Percentiles rank a stretch among this genome's conserved stretches.
Conservation (phyloP, 805 yeast genomes). For the Scheffersomyces stipitis region DNA sequence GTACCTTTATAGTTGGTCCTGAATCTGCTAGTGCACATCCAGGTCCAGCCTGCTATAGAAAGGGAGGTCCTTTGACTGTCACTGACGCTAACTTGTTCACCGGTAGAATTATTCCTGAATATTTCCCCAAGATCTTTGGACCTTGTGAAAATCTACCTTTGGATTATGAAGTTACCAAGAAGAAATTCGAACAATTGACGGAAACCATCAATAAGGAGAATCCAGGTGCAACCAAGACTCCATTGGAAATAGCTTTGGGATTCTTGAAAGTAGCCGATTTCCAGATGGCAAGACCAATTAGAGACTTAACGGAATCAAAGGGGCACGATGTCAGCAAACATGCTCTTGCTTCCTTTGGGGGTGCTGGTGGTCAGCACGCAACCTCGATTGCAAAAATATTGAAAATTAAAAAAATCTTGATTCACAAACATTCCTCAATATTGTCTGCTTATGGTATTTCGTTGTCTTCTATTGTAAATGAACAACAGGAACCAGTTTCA, state of each 20-base stretch:
- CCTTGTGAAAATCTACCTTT: slow-evolving; percentile 72
- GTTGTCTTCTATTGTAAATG: slow-evolving; percentile 5
- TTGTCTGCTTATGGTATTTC: slow-evolving; percentile 35
- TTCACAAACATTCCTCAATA: slow-evolving; percentile 34
- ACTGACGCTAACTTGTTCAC: slow-evolving; percentile 80
- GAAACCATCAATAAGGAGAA: slow-evolving; percentile 1
- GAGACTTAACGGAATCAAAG: slow-evolving; percentile 3
- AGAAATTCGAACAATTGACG: slow-evolving; percentile 2
- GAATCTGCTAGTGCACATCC: slow-evolving; percentile 88
- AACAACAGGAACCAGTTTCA: neutral
- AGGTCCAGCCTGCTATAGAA: slow-evolving; percentile 85
- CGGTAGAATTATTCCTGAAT: slow-evolving; percentile 71
- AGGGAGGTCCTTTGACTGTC: slow-evolving; percentile 80
- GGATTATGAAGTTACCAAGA: slow-evolving; percentile 39
- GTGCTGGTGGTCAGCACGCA: slow-evolving; percentile 38
- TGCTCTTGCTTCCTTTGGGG: slow-evolving; percentile 35
- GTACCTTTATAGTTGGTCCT: slow-evolving; percentile 73
- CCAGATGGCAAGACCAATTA: slow-evolving; percentile 22
- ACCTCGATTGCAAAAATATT: slow-evolving; percentile 29
- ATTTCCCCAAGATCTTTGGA: slow-evolving; percentile 81
- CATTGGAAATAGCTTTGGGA: slow-evolving; percentile 34
- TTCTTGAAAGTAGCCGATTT: slow-evolving; percentile 30
- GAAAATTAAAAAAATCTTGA: slow-evolving; percentile 27
- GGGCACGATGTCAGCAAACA: slow-evolving; percentile 31
- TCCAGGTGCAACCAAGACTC: slow-evolving; percentile 7